phyloP scores from a whole-genome alignment of 2,329 filamentous ascomycete species.

The Piedraia hortae region DNA sequence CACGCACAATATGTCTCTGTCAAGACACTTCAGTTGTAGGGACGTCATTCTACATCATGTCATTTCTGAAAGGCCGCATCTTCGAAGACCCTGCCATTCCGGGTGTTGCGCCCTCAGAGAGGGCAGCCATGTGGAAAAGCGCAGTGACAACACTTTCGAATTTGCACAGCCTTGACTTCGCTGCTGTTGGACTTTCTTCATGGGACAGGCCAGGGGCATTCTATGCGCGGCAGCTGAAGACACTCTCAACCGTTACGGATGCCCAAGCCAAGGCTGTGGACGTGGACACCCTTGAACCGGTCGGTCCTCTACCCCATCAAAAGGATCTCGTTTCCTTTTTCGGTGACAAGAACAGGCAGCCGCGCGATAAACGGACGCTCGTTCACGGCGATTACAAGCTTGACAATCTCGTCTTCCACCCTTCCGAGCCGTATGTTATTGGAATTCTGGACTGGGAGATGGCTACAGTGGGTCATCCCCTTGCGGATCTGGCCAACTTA shows the following conservation, averaged over 20 bases:
- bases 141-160: conserved; percentile 61
- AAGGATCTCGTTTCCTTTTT: conserved; percentile 60
- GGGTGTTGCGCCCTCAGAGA: conserved; percentile 36
- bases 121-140: conserved; percentile 59
- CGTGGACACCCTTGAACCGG: conserved; percentile 43
- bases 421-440: conserved; percentile 63
- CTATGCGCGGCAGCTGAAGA: conserved; percentile 63
- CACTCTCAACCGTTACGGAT: conserved; percentile 50
- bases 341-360: conserved; percentile 37
- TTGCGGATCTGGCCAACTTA: conserved; percentile 73
- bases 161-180: conserved; percentile 49
- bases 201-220: conserved; percentile 56
- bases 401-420: conserved; percentile 41
- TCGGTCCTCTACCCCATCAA: conserved; percentile 65
- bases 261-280: conserved; percentile 53
- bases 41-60: conserved; percentile 93
- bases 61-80: conserved; percentile 78
- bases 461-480: conserved; percentile 87
- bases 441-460: conserved; percentile 97
- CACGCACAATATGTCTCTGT: conserved; percentile 59
- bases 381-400: conserved; percentile 94
- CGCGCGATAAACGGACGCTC: conserved; percentile 47
- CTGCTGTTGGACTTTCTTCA: conserved; percentile 34
- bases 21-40: conserved; percentile 57
- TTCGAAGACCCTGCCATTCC: conserved; percentile 73